phyloP scores from a whole-genome alignment of 257 asterid genomes.

The Lavandula angustifolia region DNA sequence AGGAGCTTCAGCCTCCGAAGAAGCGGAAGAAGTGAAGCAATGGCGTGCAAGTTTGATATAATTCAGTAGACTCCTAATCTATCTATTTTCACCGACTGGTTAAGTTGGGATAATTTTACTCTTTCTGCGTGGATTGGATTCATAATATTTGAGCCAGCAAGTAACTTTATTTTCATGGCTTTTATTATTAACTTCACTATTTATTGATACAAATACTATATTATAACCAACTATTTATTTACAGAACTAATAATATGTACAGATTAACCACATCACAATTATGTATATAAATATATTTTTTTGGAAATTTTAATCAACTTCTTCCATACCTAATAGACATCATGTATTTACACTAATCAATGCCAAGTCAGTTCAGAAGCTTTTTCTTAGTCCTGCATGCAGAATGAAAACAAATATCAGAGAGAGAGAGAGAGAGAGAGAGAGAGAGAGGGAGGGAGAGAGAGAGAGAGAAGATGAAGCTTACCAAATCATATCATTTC shows the following conservation, averaged over 20 bases:
- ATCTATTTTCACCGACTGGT: neutral
- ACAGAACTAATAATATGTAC: constrained; percentile 24
- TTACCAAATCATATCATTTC: constrained; percentile 59
- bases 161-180: too few relatives aligned
- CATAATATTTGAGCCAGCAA: too few relatives aligned
- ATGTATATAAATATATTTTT: neutral
- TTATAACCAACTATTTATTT: constrained; percentile 7
- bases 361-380: constrained; percentile 27
- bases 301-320: constrained; percentile 14
- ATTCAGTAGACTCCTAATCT: constrained; percentile 27
- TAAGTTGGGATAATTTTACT: too few relatives aligned
- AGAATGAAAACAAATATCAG: constrained; percentile 16
- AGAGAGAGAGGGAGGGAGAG: neutral
- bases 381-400: constrained; percentile 17
- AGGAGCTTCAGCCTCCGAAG: constrained; percentile 75
- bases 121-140: too few relatives aligned
- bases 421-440: too few relatives aligned
- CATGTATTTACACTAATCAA: constrained; percentile 33
- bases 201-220: too few relatives aligned
- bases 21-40: constrained; percentile 73
- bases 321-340: constrained; percentile 10
- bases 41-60: neutral
- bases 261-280: constrained; percentile 1
- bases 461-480: neutral
- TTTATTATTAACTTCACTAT: too few relatives aligned